Percentiles rank a stretch among this genome's conserved stretches.
Evolutionary conservation across 768 basidiomycete genomes (phyloP).

Genomic region (Nevesoporus exiguus): DNA sequence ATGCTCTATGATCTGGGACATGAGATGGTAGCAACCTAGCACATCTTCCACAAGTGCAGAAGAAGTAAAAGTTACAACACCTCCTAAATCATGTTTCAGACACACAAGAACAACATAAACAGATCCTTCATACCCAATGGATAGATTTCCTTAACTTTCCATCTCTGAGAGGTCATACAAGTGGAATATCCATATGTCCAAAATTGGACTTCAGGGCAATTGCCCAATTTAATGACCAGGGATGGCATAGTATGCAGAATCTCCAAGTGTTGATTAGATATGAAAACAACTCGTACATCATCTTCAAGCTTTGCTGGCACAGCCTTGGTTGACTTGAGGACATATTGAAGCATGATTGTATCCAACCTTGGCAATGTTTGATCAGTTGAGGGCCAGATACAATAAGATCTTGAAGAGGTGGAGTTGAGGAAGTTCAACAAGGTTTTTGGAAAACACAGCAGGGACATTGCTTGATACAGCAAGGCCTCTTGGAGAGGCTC

Average conservation of each 20-base stretch:
- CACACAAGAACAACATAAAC: neutral
- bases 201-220: constrained; percentile 50
- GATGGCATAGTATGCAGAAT: constrained; percentile 47
- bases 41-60: constrained; percentile 55
- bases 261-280: constrained; percentile 57
- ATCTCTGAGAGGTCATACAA: constrained; percentile 44
- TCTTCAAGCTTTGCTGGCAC: constrained; percentile 35
- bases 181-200: constrained; percentile 67
- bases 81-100: constrained; percentile 44
- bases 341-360: constrained; percentile 37
- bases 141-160: constrained; percentile 67
- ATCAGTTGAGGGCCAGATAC: constrained; percentile 43
- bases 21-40: constrained; percentile 42
- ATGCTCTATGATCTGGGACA: constrained; percentile 53
- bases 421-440: constrained; percentile 46
- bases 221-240: constrained; percentile 45
- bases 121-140: constrained; percentile 50
- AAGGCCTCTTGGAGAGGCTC: constrained; percentile 9
- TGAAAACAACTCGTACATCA: constrained; percentile 54
- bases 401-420: constrained; percentile 38
- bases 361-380: constrained; percentile 38
- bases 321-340: constrained; percentile 46
- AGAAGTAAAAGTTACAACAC: constrained; percentile 69
- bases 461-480: constrained; percentile 24
- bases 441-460: constrained; percentile 46